Percentiles rank a stretch among this genome's conserved stretches.
Evolutionary conservation across 257 asterid genomes (phyloP).

Genomic region (Ophiorrhiza pumila): DNA sequence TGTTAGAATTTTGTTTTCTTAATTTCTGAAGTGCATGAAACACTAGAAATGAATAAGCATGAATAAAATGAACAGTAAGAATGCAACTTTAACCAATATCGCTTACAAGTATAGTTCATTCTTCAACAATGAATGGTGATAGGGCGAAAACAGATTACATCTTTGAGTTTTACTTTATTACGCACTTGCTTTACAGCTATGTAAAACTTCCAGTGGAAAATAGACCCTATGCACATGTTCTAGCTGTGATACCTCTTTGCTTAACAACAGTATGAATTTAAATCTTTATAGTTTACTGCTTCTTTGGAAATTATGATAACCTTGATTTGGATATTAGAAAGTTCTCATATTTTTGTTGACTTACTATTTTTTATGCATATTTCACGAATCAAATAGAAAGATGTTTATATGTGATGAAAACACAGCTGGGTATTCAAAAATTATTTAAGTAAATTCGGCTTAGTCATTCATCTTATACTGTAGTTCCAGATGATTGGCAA

Average conservation of each 20-base stretch:
- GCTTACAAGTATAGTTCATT: not conserved
- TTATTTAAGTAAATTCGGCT: too few species aligned
- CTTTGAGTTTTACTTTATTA: not conserved
- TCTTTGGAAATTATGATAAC: not conserved
- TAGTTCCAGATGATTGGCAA: not conserved
- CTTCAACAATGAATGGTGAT: not conserved
- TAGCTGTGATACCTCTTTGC: too few species aligned
- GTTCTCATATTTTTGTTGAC: not conserved
- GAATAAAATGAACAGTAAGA: not conserved
- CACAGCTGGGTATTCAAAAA: too few species aligned
- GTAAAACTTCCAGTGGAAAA: not conserved
- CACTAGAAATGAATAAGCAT: not conserved
- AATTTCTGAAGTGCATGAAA: not conserved
- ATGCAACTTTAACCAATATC: not conserved
- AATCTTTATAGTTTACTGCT: not conserved
- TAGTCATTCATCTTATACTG: not conserved
- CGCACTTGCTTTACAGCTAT: too few species aligned
- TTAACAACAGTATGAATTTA: not conserved
- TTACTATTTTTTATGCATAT: not conserved
- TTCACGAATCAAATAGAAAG: not conserved
- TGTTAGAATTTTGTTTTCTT: constrained; percentile 1
- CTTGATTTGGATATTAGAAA: not conserved
- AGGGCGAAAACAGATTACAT: not conserved
- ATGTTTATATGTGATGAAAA: not conserved
- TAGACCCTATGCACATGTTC: not conserved